Conservation (phyloP, 2,329 filamentous ascomycete species). For the Gnomoniopsis sp. region DNA sequence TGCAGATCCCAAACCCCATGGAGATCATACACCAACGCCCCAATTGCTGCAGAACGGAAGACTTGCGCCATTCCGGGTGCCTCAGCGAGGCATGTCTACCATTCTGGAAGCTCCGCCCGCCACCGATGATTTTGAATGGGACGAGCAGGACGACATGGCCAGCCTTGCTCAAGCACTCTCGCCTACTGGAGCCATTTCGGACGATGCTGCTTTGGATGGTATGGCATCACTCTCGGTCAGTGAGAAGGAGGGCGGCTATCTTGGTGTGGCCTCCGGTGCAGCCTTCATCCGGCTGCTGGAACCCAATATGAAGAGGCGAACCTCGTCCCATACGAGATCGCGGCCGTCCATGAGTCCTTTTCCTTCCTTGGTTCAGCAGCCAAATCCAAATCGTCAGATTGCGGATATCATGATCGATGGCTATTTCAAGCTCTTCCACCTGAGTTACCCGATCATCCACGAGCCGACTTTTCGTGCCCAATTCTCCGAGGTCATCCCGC, state of each 20-base stretch:
- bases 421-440: slow-evolving; percentile 41
- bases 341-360: slow-evolving; percentile 14
- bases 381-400: slow-evolving; percentile 28
- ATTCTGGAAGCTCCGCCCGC: slow-evolving; percentile 30
- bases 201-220: slow-evolving; percentile 32
- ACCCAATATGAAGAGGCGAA: slow-evolving; percentile 24
- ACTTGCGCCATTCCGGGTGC: slow-evolving; percentile 19
- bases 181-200: slow-evolving; percentile 22
- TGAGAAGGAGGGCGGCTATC: slow-evolving; percentile 39
- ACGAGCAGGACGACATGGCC: slow-evolving; percentile 28
- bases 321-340: slow-evolving; percentile 20
- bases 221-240: slow-evolving; percentile 35
- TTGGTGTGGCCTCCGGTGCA: slow-evolving; percentile 42
- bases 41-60: slow-evolving; percentile 6
- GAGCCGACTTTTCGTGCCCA: slow-evolving; percentile 36
- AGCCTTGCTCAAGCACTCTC: slow-evolving; percentile 23
- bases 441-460: slow-evolving; percentile 42
- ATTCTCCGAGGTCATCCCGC: slow-evolving; percentile 19
- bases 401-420: slow-evolving; percentile 31
- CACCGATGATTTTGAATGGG: slow-evolving; percentile 36
- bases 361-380: slow-evolving; percentile 24
- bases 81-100: slow-evolving; percentile 18
- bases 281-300: slow-evolving; percentile 38
- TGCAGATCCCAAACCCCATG: slow-evolving; percentile 10
- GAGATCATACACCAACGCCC: slow-evolving; percentile 3